Evolutionary conservation across 331 rosid genomes (phyloP), one percentile per base, ranked within the genome.

Genomic region (Malus hybrid): DNA sequence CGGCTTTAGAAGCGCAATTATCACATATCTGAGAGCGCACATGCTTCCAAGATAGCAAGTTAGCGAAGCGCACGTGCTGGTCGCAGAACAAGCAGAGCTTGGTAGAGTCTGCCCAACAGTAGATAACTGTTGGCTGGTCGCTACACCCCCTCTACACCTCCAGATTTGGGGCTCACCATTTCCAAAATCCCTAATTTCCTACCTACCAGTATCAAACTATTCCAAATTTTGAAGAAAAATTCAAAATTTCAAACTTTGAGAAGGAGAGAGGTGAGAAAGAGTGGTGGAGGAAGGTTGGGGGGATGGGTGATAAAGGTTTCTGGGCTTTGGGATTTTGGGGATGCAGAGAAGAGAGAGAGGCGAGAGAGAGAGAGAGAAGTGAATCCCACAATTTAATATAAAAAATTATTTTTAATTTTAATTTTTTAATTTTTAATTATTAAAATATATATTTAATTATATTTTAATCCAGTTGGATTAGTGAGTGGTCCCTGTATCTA

Each of bases 81-180:
- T 90, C 95, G 74, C 95, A 90, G 71, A 86, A 79, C 67, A 90
- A 66, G 75, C 92, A 90, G 10, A 87, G 92, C 90, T 84, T 90
- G 6, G 95, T 90, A 0, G 90, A 84, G 83, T 90, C 95, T 6
- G 95, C 95, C 69, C 86, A 59, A 27, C 95, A 90, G 76, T 86
- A 90, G 10, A 90, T 80, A 50, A 90, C 80, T 0, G 92, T 92
- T 0, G 65, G 77, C 67, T 79, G 85, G 7, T 83, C 76, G 3
- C 66, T 65, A 77, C 95, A 84, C 77, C 15, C 74, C 77, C 42
- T 68, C 85, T 4, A 57, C 65, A 22, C 29, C 14, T 50, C 67
- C 56, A 27, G 83, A 76, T 54, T 80, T 82, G 27, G 88, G 82
- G 19, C 70, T 70, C 60, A 42, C 82, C 91, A 89, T 89, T 36